Percentiles rank a stretch among this genome's conserved stretches.
Conservation (phyloP, 176 grass and related monocot species). For the Avena atlantica region DNA sequence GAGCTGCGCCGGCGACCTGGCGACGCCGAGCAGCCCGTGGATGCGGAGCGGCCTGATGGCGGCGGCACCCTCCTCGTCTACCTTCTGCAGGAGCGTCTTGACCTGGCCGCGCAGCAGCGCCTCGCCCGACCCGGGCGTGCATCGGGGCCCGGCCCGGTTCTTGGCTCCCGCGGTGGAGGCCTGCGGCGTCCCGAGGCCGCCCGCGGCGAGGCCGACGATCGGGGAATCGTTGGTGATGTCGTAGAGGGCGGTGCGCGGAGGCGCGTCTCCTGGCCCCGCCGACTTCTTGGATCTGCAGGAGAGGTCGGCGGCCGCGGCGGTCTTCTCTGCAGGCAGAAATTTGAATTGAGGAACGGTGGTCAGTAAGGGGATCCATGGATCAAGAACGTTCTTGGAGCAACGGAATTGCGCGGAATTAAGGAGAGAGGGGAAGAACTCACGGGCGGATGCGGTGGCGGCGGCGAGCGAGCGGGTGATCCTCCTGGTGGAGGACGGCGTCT, state of each 20-base stretch:
- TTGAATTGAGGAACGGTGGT: neutral
- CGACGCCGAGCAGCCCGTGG: conserved; percentile 54
- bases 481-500: conserved; percentile 65
- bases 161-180: conserved; percentile 52
- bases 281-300: conserved; percentile 42
- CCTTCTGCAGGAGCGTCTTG: conserved; percentile 82
- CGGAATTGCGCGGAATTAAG: neutral
- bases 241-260: conserved; percentile 57
- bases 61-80: conserved; percentile 63
- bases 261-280: neutral
- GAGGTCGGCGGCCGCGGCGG: neutral
- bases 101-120: conserved; percentile 87
- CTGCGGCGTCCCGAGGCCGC: conserved; percentile 44
- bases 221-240: conserved; percentile 98
- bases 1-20: conserved; percentile 63
- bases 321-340: conserved; percentile 10
- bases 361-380: too few species aligned
- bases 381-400: too few species aligned
- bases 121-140: conserved; percentile 76
- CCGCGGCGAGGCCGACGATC: conserved; percentile 71
- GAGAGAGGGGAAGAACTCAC: neutral
- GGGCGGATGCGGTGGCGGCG: conserved; percentile 40
- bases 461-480: conserved; percentile 59
- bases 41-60: conserved; percentile 38
- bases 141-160: conserved; percentile 31